Base-by-base conservation (phyloP, 2,329 filamentous ascomycete species). In the Furcasterigmium sp. region DNA sequence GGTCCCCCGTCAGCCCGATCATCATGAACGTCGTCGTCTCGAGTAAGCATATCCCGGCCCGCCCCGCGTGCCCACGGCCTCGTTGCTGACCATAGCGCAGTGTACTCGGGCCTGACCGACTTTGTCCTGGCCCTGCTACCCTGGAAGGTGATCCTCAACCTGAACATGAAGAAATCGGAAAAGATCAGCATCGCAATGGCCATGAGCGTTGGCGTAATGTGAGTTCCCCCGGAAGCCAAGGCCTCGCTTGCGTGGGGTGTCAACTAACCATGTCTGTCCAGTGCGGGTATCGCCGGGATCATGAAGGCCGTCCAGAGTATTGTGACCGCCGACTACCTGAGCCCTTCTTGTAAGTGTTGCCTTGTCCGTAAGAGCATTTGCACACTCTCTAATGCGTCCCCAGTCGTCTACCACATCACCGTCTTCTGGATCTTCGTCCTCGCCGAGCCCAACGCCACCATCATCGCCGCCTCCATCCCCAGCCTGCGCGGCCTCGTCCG, bases 131-230 rank as follows among this genome's bases (percentile, higher is more conserved):
- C 44, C 3, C 30, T 56, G 14, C 41, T 55, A 6, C 53, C 56
- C 5, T 57, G 54, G 51, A 50, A 51, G 21, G 48, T 58, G 11
- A 37, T 59, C 23, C 51, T 53, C 53, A 50, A 49, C 3, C 43
- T 59, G 3, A 50, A 55, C 21, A 58, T 59, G 53, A 53, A 54
- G 40, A 39, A 46, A 2, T 50, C 53, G 32, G 56, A 59, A 32
- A 59, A 56, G 45, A 45, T 58, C 11, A 46, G 56, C 10, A 53
- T 53, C n/a, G 51, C 53, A 9, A 32, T 51, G 3, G 56, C 53
- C 11, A 56, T 59, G 46, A 56, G 53, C 39, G 44, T 58, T 43
- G 54, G 57, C 20, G 38, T 58, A 25, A 23, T 35, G n/a, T 17
- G 42, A n/a, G n/a, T n/a, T n/a, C n/a, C n/a, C n/a, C n/a, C n/a